phyloP scores from a whole-genome alignment of 805 yeast genomes.

The Barnettozyma californica region DNA sequence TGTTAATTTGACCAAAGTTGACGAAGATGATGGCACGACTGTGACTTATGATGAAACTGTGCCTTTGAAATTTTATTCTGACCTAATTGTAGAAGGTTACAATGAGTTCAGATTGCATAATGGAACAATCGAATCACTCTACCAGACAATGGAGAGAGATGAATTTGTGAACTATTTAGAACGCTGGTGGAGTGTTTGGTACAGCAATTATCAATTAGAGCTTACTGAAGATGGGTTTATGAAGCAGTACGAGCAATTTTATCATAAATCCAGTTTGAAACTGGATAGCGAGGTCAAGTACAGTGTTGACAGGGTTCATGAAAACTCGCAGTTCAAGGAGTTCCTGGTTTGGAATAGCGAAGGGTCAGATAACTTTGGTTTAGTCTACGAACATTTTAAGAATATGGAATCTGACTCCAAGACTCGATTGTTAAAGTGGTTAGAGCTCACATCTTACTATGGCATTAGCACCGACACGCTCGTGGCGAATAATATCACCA shows the following conservation, averaged over 20 bases:
- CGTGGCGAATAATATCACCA: conserved; percentile 21
- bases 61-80: conserved; percentile 25
- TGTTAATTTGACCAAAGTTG: conserved; percentile 15
- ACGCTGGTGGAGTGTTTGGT: conserved; percentile 36
- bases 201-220: conserved; percentile 23
- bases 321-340: conserved; percentile 14
- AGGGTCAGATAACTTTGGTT: conserved; percentile 13
- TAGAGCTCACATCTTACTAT: conserved; percentile 13
- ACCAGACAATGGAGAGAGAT: conserved; percentile 14
- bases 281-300: conserved; percentile 12
- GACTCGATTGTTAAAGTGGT: conserved; percentile 18
- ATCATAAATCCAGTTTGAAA: conserved; percentile 25
- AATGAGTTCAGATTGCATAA: conserved; percentile 23
- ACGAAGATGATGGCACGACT: conserved; percentile 13
- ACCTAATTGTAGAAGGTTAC: conserved; percentile 24
- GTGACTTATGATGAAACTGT: conserved; percentile 12
- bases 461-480: conserved; percentile 13
- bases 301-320: conserved; percentile 9
- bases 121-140: conserved; percentile 17
- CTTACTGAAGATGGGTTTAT: conserved; percentile 31
- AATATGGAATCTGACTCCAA: conserved; percentile 7
- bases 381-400: conserved; percentile 18
- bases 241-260: conserved; percentile 22
- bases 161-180: conserved; percentile 17
- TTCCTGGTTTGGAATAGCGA: conserved; percentile 15